Evolutionary conservation across 331 rosid species (phyloP).

Genomic region (Malus hybrid): DNA sequence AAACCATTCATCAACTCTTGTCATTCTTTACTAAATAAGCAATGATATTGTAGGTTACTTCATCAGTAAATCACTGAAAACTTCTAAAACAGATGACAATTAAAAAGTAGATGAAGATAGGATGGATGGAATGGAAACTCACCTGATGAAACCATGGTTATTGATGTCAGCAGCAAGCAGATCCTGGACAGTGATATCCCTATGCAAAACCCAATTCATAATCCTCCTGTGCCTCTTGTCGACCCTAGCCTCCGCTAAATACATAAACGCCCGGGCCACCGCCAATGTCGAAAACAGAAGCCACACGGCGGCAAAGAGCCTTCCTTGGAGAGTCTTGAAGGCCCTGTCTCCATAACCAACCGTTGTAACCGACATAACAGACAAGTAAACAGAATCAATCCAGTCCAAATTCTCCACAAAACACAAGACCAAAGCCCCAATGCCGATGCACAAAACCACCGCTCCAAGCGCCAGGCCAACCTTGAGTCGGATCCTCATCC

Average conservation of each 20-base stretch:
- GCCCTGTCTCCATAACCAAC: conserved; percentile 86
- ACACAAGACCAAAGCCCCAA: conserved; percentile 54
- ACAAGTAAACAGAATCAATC: conserved; percentile 62
- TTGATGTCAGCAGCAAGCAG: conserved; percentile 69
- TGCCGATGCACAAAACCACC: conserved; percentile 63
- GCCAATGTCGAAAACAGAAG: conserved; percentile 63
- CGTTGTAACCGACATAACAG: conserved; percentile 80
- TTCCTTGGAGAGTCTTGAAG: conserved; percentile 57
- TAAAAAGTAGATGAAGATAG: not conserved
- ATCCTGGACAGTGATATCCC: conserved; percentile 66
- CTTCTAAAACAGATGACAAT: not conserved
- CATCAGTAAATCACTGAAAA: not conserved
- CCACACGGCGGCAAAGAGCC: conserved; percentile 78
- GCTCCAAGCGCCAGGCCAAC: conserved; percentile 84
- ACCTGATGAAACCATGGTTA: conserved; percentile 73
- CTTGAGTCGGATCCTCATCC: conserved; percentile 81
- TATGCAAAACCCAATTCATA: conserved; percentile 55
- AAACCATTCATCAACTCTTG: too few species aligned
- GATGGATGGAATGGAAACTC: not conserved
- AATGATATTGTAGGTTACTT: too few species aligned
- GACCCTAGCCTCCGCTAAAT: conserved; percentile 70
- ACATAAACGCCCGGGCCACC: conserved; percentile 71
- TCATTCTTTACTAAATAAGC: too few species aligned
- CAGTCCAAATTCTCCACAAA: conserved; percentile 53
- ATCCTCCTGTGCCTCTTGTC: conserved; percentile 58